Conservation (phyloP, 164 flowering plant species). For the Chimonanthus praecox region DNA sequence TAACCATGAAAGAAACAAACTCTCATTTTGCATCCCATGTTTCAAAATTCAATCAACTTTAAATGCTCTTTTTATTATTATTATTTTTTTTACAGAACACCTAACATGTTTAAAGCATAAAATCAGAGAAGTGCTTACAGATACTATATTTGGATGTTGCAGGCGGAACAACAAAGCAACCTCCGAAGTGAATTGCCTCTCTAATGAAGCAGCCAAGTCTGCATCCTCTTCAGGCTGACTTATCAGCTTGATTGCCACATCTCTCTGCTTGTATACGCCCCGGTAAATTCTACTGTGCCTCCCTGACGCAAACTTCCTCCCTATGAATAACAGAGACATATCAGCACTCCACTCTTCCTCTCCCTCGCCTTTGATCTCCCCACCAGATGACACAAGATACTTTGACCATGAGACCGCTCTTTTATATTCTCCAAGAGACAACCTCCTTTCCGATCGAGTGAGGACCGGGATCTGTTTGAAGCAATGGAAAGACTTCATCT, state of each 20-base stretch:
- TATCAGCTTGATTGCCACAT: conserved; percentile 70
- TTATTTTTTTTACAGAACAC: background rate
- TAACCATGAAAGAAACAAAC: background rate
- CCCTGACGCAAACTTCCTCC: conserved; percentile 74
- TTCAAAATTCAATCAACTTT: background rate
- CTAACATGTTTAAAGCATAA: background rate
- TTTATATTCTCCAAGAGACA: conserved; percentile 43
- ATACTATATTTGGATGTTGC: conserved; percentile 71
- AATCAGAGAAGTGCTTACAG: conserved; percentile 39
- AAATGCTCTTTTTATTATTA: background rate
- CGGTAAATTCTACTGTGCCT: conserved; percentile 79
- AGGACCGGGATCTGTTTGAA: conserved; percentile 7
- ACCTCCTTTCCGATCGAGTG: conserved; percentile 5
- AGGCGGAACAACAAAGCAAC: conserved; percentile 61
- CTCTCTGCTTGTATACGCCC: conserved; percentile 67
- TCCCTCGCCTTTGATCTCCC: conserved; percentile 59
- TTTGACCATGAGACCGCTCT: conserved; percentile 83
- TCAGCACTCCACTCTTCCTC: conserved; percentile 85
- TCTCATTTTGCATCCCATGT: background rate
- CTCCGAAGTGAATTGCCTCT: conserved; percentile 69
- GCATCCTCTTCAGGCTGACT: conserved; percentile 83
- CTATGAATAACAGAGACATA: conserved; percentile 70
- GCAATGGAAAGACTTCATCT: conserved; percentile 10
- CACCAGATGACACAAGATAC: conserved; percentile 70
- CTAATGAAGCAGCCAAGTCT: conserved; percentile 48